phyloP scores from a whole-genome alignment of 768 basidiomycete genomes.

The Mycena filopes region DNA sequence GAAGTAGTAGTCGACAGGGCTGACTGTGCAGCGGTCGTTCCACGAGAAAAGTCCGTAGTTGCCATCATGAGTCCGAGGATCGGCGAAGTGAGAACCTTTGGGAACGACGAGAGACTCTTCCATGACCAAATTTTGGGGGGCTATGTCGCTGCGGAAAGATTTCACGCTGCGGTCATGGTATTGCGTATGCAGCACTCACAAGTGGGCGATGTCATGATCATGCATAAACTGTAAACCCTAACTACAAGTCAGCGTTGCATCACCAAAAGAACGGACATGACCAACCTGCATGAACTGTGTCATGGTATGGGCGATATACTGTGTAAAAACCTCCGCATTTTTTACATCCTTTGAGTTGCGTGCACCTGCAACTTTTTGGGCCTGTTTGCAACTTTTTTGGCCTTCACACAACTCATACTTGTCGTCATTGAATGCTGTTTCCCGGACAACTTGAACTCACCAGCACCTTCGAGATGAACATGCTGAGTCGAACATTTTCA shows the following conservation, averaged over 20 bases:
- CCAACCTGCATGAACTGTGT: constrained; percentile 24
- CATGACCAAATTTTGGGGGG: constrained; percentile 27
- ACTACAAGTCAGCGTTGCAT: background rate
- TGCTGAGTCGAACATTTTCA: too few relatives aligned
- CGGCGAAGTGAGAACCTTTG: constrained; percentile 13
- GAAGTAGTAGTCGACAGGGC: constrained; percentile 23
- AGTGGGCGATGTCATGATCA: constrained; percentile 20
- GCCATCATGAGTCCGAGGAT: constrained; percentile 13
- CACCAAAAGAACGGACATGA: background rate
- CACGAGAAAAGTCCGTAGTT: constrained; percentile 1
- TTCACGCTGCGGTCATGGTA: too few relatives aligned
- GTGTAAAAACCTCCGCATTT: too few relatives aligned
- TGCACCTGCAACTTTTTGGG: too few relatives aligned
- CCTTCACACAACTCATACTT: too few relatives aligned
- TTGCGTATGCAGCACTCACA: too few relatives aligned
- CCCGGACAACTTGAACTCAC: too few relatives aligned
- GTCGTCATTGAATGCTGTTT: too few relatives aligned
- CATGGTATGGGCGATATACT: too few relatives aligned
- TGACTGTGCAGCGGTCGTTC: constrained; percentile 13
- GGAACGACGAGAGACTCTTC: constrained; percentile 24
- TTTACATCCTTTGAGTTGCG: too few relatives aligned
- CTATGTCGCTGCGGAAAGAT: constrained; percentile 24
- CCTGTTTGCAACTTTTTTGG: too few relatives aligned
- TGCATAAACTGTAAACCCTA: constrained; percentile 31
- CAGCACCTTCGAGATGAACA: too few relatives aligned